A percentile compares a stretch with the other conserved stretches of the same genome.
phyloP scores from a whole-genome alignment of 345 rosid genomes.

The Moricandia moricandioides region DNA sequence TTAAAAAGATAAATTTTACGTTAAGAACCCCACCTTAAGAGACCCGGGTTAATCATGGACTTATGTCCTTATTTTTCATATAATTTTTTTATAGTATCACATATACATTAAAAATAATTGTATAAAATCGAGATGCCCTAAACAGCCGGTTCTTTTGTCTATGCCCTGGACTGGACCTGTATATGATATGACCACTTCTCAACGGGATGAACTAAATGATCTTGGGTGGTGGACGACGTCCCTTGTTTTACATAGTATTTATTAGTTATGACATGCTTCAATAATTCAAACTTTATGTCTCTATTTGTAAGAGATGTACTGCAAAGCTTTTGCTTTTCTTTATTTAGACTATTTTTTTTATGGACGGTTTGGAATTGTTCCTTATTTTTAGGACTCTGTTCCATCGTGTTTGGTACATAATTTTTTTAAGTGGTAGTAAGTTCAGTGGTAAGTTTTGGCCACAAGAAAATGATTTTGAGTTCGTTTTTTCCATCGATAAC shows the following conservation, averaged over 20 bases:
- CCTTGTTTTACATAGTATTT: conserved; percentile 8
- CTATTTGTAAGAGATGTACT: conserved; percentile 8
- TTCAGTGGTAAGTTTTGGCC: background rate
- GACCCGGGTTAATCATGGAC: too few relatives aligned
- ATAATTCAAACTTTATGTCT: conserved; percentile 23
- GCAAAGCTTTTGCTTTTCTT: conserved; percentile 21
- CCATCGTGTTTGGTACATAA: conserved; percentile 18
- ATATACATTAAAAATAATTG: too few relatives aligned
- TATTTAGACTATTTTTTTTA: background rate
- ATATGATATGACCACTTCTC: background rate
- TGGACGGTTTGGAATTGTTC: conserved; percentile 32
- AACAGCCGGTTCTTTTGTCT: too few relatives aligned
- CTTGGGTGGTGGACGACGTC: background rate
- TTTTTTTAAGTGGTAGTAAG: background rate
- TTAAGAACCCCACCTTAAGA: too few relatives aligned
- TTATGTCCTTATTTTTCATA: too few relatives aligned
- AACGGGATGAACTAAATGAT: background rate
- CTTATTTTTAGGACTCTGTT: conserved; percentile 24
- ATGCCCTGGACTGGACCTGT: too few relatives aligned
- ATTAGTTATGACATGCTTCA: background rate
- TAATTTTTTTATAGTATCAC: too few relatives aligned
- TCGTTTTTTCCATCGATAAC: background rate
- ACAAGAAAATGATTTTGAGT: background rate
- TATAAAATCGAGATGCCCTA: too few relatives aligned
- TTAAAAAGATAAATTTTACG: too few relatives aligned